Conservation (phyloP, 306 rosid species). For the Lagenaria siceraria region DNA sequence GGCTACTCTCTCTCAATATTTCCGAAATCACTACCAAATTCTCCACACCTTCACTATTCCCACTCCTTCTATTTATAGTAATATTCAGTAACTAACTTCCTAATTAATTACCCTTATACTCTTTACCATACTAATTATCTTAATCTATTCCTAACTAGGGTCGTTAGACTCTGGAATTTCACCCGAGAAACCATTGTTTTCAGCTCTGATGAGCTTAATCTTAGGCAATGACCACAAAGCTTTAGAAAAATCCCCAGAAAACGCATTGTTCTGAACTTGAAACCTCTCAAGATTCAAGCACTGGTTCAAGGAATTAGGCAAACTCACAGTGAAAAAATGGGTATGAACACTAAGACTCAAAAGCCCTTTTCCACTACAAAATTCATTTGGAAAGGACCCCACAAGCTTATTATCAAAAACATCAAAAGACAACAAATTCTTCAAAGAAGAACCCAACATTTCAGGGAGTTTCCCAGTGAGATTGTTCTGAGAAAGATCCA, state of each 20-base stretch:
- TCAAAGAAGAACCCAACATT: slow-evolving; percentile 45
- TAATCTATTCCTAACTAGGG: too few relatives aligned
- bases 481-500: slow-evolving; percentile 80
- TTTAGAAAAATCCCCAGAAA: slow-evolving; percentile 62
- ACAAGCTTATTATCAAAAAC: slow-evolving; percentile 66
- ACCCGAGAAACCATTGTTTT: slow-evolving; percentile 73
- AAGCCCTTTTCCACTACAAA: slow-evolving; percentile 53
- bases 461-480: slow-evolving; percentile 55
- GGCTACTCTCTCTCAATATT: too few relatives aligned
- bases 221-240: slow-evolving; percentile 69
- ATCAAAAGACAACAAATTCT: slow-evolving; percentile 70
- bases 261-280: slow-evolving; percentile 82
- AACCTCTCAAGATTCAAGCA: slow-evolving; percentile 77
- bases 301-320: slow-evolving; percentile 41
- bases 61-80: too few relatives aligned
- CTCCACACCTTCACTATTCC: too few relatives aligned
- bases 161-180: slow-evolving; percentile 64
- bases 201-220: slow-evolving; percentile 81
- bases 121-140: too few relatives aligned
- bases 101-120: too few relatives aligned
- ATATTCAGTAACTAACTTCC: too few relatives aligned
- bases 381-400: slow-evolving; percentile 61
- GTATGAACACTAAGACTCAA: slow-evolving; percentile 55
- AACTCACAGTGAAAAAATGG: slow-evolving; percentile 48
- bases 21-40: too few relatives aligned